phyloP scores from a whole-genome alignment of 441 rosid species.

The Aquilaria agallochum region DNA sequence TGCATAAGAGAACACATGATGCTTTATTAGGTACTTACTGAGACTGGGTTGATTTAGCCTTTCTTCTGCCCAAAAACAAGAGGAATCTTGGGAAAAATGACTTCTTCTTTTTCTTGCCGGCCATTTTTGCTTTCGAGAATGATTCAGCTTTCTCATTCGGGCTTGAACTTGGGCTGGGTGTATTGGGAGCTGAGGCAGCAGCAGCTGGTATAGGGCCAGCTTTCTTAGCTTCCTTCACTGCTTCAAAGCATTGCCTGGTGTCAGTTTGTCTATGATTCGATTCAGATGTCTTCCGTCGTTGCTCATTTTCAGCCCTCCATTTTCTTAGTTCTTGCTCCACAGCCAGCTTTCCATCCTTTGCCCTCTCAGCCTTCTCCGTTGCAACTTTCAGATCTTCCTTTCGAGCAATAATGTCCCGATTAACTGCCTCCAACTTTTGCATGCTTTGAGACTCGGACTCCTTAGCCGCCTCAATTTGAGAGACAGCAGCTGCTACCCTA shows the following conservation, averaged over 20 bases:
- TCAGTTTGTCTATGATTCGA: conserved; percentile 33
- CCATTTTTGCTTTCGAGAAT: conserved; percentile 28
- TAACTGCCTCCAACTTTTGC: conserved; percentile 65
- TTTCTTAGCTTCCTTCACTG: conserved; percentile 32
- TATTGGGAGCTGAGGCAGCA: conserved; percentile 6
- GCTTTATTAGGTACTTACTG: conserved; percentile 17
- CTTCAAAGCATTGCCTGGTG: conserved; percentile 37
- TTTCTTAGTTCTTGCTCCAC: conserved; percentile 84
- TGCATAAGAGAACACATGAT: conserved; percentile 8
- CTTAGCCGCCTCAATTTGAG: conserved; percentile 77
- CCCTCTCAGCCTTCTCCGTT: conserved; percentile 76
- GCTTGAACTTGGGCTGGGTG: conserved; percentile 31
- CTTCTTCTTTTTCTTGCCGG: conserved; percentile 71
- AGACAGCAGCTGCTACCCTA: conserved; percentile 68
- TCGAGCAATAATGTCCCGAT: conserved; percentile 56
- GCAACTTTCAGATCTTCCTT: conserved; percentile 64
- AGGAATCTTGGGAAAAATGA: conserved; percentile 63
- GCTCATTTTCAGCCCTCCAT: conserved; percentile 90
- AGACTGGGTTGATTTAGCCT: conserved; percentile 34
- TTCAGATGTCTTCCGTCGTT: conserved; percentile 54
- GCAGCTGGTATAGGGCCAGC: conserved; percentile 20
- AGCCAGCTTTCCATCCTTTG: conserved; percentile 80
- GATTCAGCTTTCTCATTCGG: conserved; percentile 31
- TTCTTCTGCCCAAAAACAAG: conserved; percentile 65
- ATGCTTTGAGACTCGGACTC: conserved; percentile 55